A percentile compares a stretch with the other conserved stretches of the same genome.
These are phyloP conservation scores for Benincasa hispida DNA, from an alignment of 306 rosid genomes.

Conservation along the genomic window DNA sequence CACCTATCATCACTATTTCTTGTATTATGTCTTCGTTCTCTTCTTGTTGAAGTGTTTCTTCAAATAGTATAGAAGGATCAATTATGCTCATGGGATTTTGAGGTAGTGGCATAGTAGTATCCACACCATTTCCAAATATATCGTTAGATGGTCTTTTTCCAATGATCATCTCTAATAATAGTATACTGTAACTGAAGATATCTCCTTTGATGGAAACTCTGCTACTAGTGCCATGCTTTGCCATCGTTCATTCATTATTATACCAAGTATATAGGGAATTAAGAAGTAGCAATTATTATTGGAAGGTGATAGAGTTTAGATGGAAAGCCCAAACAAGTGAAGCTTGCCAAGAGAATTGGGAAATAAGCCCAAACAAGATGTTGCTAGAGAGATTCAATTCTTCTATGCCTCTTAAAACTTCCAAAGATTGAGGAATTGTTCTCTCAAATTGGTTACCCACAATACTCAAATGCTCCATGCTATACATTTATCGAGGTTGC, in stretches of 20 bases:
- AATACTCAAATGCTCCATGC: background rate
- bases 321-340: too few species aligned
- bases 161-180: slow-evolving; percentile 16
- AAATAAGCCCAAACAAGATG: slow-evolving; percentile 19
- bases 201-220: slow-evolving; percentile 17
- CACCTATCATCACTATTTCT: slow-evolving; percentile 1
- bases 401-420: slow-evolving; percentile 5
- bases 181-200: slow-evolving; percentile 19
- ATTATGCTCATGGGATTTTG: slow-evolving; percentile 18
- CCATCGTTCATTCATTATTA: background rate
- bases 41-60: background rate
- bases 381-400: slow-evolving; percentile 18
- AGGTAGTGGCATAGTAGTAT: slow-evolving; percentile 5
- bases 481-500: slow-evolving; percentile 5
- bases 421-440: slow-evolving; percentile 10
- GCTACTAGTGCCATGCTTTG: slow-evolving; percentile 20
- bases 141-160: slow-evolving; percentile 17
- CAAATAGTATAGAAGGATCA: slow-evolving; percentile 21
- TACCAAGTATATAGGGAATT: background rate
- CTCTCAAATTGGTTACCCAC: slow-evolving; percentile 20
- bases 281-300: too few species aligned
- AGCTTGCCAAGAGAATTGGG: slow-evolving; percentile 14
- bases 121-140: slow-evolving; percentile 8
- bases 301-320: too few species aligned
- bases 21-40: background rate